Conservation (phyloP, 345 rosid genomes). For the Lepidium didymum region DNA sequence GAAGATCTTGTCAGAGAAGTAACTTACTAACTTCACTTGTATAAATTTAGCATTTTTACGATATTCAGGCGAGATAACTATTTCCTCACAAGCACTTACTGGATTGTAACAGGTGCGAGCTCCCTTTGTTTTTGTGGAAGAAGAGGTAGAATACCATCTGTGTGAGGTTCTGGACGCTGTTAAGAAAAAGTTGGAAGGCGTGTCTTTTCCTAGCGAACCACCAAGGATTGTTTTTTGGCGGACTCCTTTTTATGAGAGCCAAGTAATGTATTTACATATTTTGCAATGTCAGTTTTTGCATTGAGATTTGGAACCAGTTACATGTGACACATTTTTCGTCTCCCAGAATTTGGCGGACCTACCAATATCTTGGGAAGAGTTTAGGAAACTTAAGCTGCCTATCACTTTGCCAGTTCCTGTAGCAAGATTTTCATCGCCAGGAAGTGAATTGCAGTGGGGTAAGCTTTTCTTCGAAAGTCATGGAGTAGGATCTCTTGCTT, state of each 20-base stretch:
- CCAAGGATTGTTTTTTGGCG: conserved; percentile 42
- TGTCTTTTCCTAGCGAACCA: conserved; percentile 23
- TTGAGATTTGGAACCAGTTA: neutral
- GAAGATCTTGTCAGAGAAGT: conserved; percentile 60
- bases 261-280: conserved; percentile 32
- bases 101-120: conserved; percentile 54
- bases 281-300: neutral
- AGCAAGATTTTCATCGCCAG: conserved; percentile 30
- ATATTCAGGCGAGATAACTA: conserved; percentile 5
- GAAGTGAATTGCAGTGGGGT: conserved; percentile 67
- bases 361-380: conserved; percentile 55
- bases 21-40: neutral
- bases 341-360: conserved; percentile 44
- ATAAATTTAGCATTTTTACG: neutral
- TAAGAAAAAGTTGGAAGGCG: conserved; percentile 27
- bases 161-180: conserved; percentile 34
- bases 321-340: neutral
- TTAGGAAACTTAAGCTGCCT: conserved; percentile 42
- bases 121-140: conserved; percentile 52
- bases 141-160: conserved; percentile 68
- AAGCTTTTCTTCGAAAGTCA: conserved; percentile 16
- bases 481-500: neutral
- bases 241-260: conserved; percentile 65
- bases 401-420: conserved; percentile 38
- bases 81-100: neutral